phyloP scores from a whole-genome alignment of 2,329 filamentous ascomycete genomes.

The Westerdykella aurantiaca region DNA sequence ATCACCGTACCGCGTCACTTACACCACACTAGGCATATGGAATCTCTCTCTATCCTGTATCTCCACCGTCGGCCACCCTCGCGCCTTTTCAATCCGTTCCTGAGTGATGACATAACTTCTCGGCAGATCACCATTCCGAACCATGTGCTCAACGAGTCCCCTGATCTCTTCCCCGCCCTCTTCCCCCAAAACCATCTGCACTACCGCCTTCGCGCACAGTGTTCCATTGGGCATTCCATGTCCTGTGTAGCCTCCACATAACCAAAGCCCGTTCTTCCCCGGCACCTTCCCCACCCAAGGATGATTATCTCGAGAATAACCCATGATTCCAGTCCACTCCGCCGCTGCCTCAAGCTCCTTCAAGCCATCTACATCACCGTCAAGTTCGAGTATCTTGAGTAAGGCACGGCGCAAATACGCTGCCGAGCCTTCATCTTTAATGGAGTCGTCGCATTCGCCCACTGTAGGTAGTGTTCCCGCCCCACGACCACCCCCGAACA shows the following conservation, averaged over 20 bases:
- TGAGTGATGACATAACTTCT: slow-evolving; percentile 34
- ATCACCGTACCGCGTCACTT: slow-evolving; percentile 1
- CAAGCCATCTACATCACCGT: slow-evolving; percentile 31
- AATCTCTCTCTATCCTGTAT: slow-evolving; percentile 27
- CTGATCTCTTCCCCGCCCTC: slow-evolving; percentile 30
- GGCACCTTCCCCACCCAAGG: slow-evolving; percentile 70
- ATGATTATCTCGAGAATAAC: slow-evolving; percentile 59
- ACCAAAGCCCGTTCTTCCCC: slow-evolving; percentile 52
- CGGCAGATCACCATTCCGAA: slow-evolving; percentile 32
- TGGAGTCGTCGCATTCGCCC: slow-evolving; percentile 56
- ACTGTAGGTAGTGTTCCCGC: slow-evolving; percentile 43
- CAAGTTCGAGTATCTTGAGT: slow-evolving; percentile 32
- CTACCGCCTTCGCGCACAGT: slow-evolving; percentile 59
- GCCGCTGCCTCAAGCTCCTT: slow-evolving; percentile 44
- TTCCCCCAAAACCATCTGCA: slow-evolving; percentile 51
- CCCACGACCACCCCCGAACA: slow-evolving; percentile 66
- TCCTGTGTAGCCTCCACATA: slow-evolving; percentile 62
- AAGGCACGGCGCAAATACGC: slow-evolving; percentile 49
- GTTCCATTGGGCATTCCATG: slow-evolving; percentile 74
- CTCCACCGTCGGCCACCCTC: slow-evolving; percentile 28
- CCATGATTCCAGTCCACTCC: slow-evolving; percentile 77
- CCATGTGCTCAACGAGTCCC: slow-evolving; percentile 25
- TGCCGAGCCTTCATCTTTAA: slow-evolving; percentile 52
- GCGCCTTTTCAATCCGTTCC: slow-evolving; percentile 30
- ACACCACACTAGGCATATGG: slow-evolving; percentile 24